Base-by-base conservation (phyloP, 192 early-diverging fungal genomes). In the Coemansia sp. region DNA sequence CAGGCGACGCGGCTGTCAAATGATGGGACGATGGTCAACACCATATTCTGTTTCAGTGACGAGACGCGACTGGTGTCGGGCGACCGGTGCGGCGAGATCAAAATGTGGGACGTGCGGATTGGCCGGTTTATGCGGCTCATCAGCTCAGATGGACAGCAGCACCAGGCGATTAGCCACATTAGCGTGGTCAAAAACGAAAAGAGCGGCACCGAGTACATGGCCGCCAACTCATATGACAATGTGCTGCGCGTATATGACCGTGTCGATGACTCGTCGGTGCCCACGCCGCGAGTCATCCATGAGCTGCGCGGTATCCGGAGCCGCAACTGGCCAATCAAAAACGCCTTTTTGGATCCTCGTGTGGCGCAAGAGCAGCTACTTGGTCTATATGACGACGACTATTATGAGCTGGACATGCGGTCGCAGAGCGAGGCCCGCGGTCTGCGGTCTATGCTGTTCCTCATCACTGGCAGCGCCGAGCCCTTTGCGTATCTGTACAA, bases 291-390 rank as follows among this genome's bases (percentile, higher is more conserved):
- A 14, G 76, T 92, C 14, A 84, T 92, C 4, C 91, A 94, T 65
- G 84, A 91, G 11, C 81, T 97, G 38, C 95, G 94, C 51, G 95
- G 95, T 1, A 89, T 92, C 72, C 92, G 92, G 64, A 95, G 93
- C 73, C 92, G 91, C 62, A 94, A 96, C 77, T 97, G 93, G 93
- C 94, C 95, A 2, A 95, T 97, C 64, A 94, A 91, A 70, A 90
- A 87, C 43, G 89, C 93, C 0, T 96, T 95, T 58, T 87, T 89
- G 58, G 70, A 75, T 27, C 72, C 76, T 12, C 63, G 63, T 23
- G 57, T 73, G 32, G 67, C 76, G 22, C 71, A 73, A 49, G 76
- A 79, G 22, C 72, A 79, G 76, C 76, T 79, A 22, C 52, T 73
- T 27, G 76, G 76, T 24, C 67, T 73, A 35, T 79, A 79, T 38